These are phyloP conservation scores for Kluyveromyces aestuarii DNA, from an alignment of 805 yeast genomes.

Conservation along the genomic window DNA sequence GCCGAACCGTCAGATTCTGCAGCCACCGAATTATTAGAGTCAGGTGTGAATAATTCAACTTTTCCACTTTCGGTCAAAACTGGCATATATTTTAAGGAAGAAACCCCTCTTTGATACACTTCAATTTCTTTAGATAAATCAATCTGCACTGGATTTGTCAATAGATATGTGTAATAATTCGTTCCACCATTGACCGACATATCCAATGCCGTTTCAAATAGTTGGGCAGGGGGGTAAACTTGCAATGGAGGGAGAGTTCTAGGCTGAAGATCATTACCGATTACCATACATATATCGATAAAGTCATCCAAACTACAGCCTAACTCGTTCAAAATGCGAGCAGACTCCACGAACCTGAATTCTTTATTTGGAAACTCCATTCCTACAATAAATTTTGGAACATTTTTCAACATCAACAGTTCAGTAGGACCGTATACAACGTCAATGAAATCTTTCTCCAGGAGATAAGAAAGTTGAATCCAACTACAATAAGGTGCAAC, in stretches of 20 bases:
- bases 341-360: conserved; percentile 57
- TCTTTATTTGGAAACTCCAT: conserved; percentile 59
- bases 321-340: conserved; percentile 50
- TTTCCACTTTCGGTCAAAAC: conserved; percentile 60
- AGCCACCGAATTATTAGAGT: conserved; percentile 19
- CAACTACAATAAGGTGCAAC: conserved; percentile 80
- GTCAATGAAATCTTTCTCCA: conserved; percentile 49
- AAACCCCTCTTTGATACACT: conserved; percentile 55
- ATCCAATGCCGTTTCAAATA: conserved; percentile 31
- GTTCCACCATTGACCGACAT: conserved; percentile 35
- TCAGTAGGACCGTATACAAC: conserved; percentile 83
- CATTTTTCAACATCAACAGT: conserved; percentile 46
- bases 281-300: conserved; percentile 64
- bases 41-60: conserved; percentile 48
- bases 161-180: conserved; percentile 37
- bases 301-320: conserved; percentile 56
- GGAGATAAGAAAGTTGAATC: conserved; percentile 68
- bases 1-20: conserved; percentile 1
- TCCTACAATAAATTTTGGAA: conserved; percentile 64
- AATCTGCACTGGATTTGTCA: conserved; percentile 31
- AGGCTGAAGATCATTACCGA: conserved; percentile 73
- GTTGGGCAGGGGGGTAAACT: conserved; percentile 21
- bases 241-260: conserved; percentile 43
- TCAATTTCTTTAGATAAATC: conserved; percentile 33
- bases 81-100: conserved; percentile 65